Percentiles rank a stretch among this genome's conserved stretches.
Conservation (phyloP, 192 early-diverging fungal genomes). For the Spinellus fusiger region DNA sequence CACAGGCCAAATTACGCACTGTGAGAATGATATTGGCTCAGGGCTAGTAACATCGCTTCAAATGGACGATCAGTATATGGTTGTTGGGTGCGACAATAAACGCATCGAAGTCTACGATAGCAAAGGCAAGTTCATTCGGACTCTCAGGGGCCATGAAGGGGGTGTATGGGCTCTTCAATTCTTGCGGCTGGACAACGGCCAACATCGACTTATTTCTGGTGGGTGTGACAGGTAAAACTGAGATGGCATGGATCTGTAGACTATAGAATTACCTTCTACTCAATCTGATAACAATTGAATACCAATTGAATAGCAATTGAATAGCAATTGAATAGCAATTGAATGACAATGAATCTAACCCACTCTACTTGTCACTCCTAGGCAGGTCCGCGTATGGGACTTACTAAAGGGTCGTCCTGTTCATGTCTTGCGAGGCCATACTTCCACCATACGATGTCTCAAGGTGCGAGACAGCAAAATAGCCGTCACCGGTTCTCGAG, state of each 20-base stretch:
- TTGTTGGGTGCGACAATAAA: slow-evolving; percentile 91
- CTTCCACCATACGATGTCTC: slow-evolving; percentile 92
- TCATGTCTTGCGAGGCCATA: slow-evolving; percentile 91
- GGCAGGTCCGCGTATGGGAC: slow-evolving; percentile 91
- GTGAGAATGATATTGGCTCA: slow-evolving; percentile 48
- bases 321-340: too few species aligned
- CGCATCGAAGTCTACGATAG: slow-evolving; percentile 91
- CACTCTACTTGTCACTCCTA: slow-evolving; percentile 7
- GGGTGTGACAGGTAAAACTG: slow-evolving; percentile 81
- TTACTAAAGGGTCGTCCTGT: slow-evolving; percentile 76
- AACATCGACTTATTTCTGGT: slow-evolving; percentile 84
- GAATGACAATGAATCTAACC: too few species aligned
- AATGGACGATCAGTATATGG: slow-evolving; percentile 91
- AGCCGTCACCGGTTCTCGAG: slow-evolving; percentile 91
- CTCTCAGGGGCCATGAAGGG: slow-evolving; percentile 80
- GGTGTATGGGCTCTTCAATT: slow-evolving; percentile 97
- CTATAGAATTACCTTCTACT: too few species aligned
- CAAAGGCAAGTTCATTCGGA: slow-evolving; percentile 64
- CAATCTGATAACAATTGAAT: too few species aligned
- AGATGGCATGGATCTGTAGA: background rate
- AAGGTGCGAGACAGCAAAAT: slow-evolving; percentile 60
- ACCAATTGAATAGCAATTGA: too few species aligned
- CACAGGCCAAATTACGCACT: slow-evolving; percentile 25
- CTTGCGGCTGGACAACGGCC: slow-evolving; percentile 29
- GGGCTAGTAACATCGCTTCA: slow-evolving; percentile 92